A percentile compares a stretch with the other conserved stretches of the same genome.
Conservation (phyloP, 805 yeast species). For the Yamadazyma phyllophila region DNA sequence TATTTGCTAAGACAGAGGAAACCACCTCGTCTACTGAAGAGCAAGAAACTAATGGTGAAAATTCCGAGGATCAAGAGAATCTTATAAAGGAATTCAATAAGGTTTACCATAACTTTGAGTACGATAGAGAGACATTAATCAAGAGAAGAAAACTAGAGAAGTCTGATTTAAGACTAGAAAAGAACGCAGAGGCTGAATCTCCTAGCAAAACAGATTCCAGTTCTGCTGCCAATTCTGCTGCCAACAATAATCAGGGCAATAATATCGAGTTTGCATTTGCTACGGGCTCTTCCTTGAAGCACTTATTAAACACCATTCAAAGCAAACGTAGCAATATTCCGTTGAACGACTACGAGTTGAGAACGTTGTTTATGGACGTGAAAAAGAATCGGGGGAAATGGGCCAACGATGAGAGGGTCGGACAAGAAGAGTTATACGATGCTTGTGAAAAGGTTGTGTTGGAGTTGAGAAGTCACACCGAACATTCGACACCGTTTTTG, state of each 20-base stretch:
- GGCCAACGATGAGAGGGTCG: conserved; percentile 93
- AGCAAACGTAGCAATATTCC: conserved; percentile 70
- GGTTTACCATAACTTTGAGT: conserved; percentile 73
- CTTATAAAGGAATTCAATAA: conserved; percentile 65
- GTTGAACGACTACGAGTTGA: conserved; percentile 77
- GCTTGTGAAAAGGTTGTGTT: conserved; percentile 94
- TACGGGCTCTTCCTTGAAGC: conserved; percentile 53
- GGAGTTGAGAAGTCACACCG: conserved; percentile 88
- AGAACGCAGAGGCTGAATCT: conserved; percentile 13
- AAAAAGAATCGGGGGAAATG: conserved; percentile 94
- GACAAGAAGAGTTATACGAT: conserved; percentile 96
- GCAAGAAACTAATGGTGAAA: conserved; percentile 8
- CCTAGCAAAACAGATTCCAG: conserved; percentile 12
- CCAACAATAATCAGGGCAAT: neutral
- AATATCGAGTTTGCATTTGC: conserved; percentile 39
- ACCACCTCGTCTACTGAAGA: conserved; percentile 6
- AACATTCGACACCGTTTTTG: conserved; percentile 93
- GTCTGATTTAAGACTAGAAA: conserved; percentile 67
- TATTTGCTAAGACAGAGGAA: conserved; percentile 14
- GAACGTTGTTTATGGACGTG: conserved; percentile 85
- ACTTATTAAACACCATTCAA: conserved; percentile 75
- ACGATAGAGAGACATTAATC: conserved; percentile 70
- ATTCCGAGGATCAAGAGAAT: conserved; percentile 39
- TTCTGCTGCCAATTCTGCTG: conserved; percentile 1
- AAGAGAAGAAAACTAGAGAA: conserved; percentile 77